Conservation (phyloP, 495 filamentous ascomycete genomes). For the Staphylotrichum longicolle region DNA sequence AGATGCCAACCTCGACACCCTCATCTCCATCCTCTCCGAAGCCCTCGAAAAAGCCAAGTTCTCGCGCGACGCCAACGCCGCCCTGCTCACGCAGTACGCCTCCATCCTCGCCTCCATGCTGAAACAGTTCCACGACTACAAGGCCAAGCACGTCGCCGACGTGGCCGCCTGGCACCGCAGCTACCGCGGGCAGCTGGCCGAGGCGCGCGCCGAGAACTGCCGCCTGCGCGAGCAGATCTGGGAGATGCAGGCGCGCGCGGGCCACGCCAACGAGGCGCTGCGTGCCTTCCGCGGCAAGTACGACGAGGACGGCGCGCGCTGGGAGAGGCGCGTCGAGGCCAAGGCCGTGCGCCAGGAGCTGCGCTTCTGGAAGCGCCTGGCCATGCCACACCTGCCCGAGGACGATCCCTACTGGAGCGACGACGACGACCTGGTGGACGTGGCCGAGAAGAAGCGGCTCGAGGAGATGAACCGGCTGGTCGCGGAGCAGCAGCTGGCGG, state of each 20-base stretch:
- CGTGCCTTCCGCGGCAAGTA: slow-evolving; percentile 48
- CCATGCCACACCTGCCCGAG: slow-evolving; percentile 49
- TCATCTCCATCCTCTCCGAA: slow-evolving; percentile 51
- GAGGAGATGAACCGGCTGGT: slow-evolving; percentile 39
- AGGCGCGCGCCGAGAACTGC: slow-evolving; percentile 55
- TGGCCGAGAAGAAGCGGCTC: slow-evolving; percentile 49
- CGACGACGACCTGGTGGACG: slow-evolving; percentile 55
- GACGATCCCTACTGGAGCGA: slow-evolving; percentile 55
- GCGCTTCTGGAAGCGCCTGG: slow-evolving; percentile 56
- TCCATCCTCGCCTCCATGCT: slow-evolving; percentile 48
- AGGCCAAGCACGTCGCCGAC: slow-evolving; percentile 51
- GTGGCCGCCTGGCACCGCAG: slow-evolving; percentile 54
- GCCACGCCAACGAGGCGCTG: slow-evolving; percentile 47
- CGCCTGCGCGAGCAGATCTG: slow-evolving; percentile 56
- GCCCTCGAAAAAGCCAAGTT: slow-evolving; percentile 53
- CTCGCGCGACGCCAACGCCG: slow-evolving; percentile 52
- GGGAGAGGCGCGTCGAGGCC: slow-evolving; percentile 47
- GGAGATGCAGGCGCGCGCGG: slow-evolving; percentile 55
- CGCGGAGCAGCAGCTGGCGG: slow-evolving; percentile 40
- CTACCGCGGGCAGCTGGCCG: slow-evolving; percentile 55
- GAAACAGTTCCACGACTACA: slow-evolving; percentile 53
- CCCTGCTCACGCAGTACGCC: slow-evolving; percentile 49
- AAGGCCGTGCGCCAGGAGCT: slow-evolving; percentile 47
- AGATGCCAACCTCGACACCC: slow-evolving; percentile 51
- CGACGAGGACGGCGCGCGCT: slow-evolving; percentile 46